Evolutionary conservation across 345 rosid species (phyloP).

Genomic region (Salix brachista): DNA sequence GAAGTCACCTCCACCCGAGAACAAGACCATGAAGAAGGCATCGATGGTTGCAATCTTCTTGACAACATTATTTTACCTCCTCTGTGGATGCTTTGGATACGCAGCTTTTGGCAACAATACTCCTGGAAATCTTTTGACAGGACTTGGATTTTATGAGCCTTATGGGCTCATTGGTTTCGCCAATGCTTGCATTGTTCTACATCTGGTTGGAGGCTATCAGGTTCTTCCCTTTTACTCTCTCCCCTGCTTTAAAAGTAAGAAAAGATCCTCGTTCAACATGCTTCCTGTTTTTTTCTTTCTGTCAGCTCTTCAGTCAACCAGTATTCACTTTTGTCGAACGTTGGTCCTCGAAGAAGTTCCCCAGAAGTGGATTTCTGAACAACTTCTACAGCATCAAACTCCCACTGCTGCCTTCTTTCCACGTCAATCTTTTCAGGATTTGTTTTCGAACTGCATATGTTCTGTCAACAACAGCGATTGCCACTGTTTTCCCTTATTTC

Average conservation of each 20-base stretch:
- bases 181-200: constrained; percentile 7
- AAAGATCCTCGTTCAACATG: too few relatives aligned
- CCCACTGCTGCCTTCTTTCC: not conserved
- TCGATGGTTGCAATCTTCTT: not conserved
- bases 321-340: too few relatives aligned
- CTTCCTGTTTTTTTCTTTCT: not conserved
- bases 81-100: constrained; percentile 14
- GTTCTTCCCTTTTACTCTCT: not conserved
- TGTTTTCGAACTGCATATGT: not conserved
- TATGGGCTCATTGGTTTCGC: constrained; percentile 4
- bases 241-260: not conserved
- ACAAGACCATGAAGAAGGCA: constrained; percentile 16
- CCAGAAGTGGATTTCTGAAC: too few relatives aligned
- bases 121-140: constrained; percentile 11
- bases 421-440: not conserved
- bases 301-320: constrained; percentile 1
- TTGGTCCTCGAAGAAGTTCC: too few relatives aligned
- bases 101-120: constrained; percentile 9
- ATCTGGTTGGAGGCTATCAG: constrained; percentile 7
- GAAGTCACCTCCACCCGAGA: constrained; percentile 22
- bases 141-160: constrained; percentile 5
- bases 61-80: constrained; percentile 16
- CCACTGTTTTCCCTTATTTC: not conserved
- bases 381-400: too few relatives aligned
- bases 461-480: not conserved